These are phyloP conservation scores for Fallopia convolvulus DNA, from an alignment of 148 eudicot genomes.

Conservation along the genomic window DNA sequence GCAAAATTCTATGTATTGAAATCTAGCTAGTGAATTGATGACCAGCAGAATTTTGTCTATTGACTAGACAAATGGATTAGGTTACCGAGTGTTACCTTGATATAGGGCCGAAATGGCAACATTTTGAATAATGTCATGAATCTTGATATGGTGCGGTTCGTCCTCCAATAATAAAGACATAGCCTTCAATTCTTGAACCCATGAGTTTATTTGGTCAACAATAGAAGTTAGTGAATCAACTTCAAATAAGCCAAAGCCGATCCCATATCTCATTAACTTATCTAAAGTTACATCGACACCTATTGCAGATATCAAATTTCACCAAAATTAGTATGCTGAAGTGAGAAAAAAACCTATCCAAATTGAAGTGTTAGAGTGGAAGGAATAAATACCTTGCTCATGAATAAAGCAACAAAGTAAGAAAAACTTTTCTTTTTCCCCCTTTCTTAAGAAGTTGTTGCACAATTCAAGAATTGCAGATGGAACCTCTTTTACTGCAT, in stretches of 20 bases:
- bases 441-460: neutral
- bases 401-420: slow-evolving; percentile 1
- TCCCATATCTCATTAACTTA: neutral
- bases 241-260: neutral
- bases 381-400: neutral
- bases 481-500: neutral
- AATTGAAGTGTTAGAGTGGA: neutral
- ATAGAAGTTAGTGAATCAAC: neutral
- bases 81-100: neutral
- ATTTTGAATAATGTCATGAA: neutral
- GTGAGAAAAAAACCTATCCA: neutral
- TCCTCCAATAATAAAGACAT: neutral
- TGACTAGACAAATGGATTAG: neutral
- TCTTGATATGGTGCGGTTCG: neutral
- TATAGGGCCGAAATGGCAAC: neutral
- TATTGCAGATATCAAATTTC: neutral
- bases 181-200: neutral
- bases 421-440: neutral
- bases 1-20: too few species aligned
- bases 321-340: neutral
- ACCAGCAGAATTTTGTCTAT: neutral
- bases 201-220: neutral
- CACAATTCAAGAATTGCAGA: neutral
- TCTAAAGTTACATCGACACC: neutral
- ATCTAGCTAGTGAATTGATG: too few species aligned